phyloP scores from a whole-genome alignment of 805 yeast species.

The Candida xyloterini region DNA sequence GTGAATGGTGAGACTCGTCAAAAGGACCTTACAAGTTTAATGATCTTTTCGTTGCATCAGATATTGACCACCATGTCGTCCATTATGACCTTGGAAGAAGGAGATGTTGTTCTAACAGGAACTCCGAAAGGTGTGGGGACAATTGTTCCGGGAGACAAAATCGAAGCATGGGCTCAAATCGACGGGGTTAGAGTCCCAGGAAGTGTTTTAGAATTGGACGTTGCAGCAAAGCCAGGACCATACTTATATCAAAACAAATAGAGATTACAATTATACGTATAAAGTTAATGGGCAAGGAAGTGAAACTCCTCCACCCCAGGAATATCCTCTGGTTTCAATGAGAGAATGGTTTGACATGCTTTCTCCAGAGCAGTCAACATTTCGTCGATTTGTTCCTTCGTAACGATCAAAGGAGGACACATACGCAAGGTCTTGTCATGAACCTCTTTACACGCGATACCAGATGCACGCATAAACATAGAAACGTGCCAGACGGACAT shows the following conservation, averaged over 20 bases:
- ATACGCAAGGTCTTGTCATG: conserved; percentile 22
- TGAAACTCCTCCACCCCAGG: conserved; percentile 21
- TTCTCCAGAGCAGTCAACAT: conserved; percentile 19
- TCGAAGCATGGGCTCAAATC: conserved; percentile 60
- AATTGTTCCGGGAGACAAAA: conserved; percentile 71
- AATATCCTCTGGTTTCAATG: conserved; percentile 13
- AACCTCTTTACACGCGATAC: conserved; percentile 27
- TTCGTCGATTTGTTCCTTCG: conserved; percentile 18
- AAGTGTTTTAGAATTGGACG: conserved; percentile 46
- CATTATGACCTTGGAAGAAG: conserved; percentile 88
- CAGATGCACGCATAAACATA: conserved; percentile 28
- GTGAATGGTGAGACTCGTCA: conserved; percentile 74
- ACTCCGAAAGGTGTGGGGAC: conserved; percentile 98
- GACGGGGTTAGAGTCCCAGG: conserved; percentile 56
- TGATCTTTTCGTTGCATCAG: conserved; percentile 85
- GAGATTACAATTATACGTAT: not conserved
- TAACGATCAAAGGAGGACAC: conserved; percentile 24
- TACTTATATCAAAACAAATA: conserved; percentile 41
- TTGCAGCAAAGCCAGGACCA: conserved; percentile 56
- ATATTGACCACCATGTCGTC: conserved; percentile 76
- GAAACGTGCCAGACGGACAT: conserved; percentile 26
- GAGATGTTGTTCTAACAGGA: conserved; percentile 91
- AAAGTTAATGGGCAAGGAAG: conserved; percentile 13
- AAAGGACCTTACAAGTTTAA: conserved; percentile 70
- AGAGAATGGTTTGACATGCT: conserved; percentile 17